phyloP scores from a whole-genome alignment of 2,329 filamentous ascomycete species.

The Byssochlamys sp. region DNA sequence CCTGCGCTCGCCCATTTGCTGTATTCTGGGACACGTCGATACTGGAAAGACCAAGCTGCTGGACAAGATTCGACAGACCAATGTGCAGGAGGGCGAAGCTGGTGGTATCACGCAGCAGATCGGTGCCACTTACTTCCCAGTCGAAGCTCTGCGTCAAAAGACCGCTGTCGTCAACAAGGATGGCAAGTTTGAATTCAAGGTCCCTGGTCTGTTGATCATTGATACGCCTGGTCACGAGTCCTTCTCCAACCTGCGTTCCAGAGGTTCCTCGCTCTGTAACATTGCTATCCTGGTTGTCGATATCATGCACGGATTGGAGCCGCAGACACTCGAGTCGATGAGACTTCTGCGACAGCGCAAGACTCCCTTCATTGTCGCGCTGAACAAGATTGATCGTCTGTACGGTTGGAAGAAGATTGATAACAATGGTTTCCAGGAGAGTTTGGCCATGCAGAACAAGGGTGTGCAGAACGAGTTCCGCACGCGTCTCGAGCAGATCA shows the following conservation, averaged over 20 bases:
- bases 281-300: slow-evolving; percentile 98
- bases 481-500: slow-evolving; percentile 80
- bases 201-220: slow-evolving; percentile 90
- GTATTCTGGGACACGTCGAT: slow-evolving; percentile 99
- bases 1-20: slow-evolving; percentile 94
- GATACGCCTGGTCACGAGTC: slow-evolving; percentile 99
- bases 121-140: slow-evolving; percentile 97
- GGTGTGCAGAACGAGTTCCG: slow-evolving; percentile 89
- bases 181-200: slow-evolving; percentile 86
- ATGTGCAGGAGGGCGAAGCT: slow-evolving; percentile 96
- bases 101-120: slow-evolving; percentile 99
- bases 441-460: slow-evolving; percentile 79
- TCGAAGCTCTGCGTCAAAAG: slow-evolving; percentile 85
- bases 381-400: slow-evolving; percentile 99
- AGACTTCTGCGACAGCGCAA: slow-evolving; percentile 81
- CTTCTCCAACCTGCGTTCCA: slow-evolving; percentile 93
- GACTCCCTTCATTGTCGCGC: slow-evolving; percentile 93
- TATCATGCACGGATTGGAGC: slow-evolving; percentile 98
- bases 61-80: slow-evolving; percentile 96
- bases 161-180: slow-evolving; percentile 88
- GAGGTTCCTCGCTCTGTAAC: slow-evolving; percentile 96
- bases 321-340: slow-evolving; percentile 96
- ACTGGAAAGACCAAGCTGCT: slow-evolving; percentile 99
- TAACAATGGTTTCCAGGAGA: slow-evolving; percentile 96
- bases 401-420: slow-evolving; percentile 98